phyloP scores from a whole-genome alignment of 768 basidiomycete genomes.

The Hericium rajendrae region DNA sequence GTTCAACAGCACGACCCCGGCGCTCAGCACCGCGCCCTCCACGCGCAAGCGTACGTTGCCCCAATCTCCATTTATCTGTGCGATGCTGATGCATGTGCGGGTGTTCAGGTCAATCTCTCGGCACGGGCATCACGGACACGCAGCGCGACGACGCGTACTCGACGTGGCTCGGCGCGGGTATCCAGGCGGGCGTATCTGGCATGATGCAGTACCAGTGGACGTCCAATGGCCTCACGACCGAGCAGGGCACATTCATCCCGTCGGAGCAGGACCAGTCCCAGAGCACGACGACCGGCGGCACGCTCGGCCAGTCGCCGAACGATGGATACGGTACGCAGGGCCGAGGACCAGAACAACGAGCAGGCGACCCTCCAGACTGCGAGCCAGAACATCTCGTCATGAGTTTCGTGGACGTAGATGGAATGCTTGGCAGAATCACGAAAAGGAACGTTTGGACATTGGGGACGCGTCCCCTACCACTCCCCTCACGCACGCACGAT shows the following conservation, averaged over 20 bases:
- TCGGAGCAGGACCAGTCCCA: not conserved
- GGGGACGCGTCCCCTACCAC: not conserved
- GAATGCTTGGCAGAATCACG: not conserved
- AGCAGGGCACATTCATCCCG: conserved; percentile 5
- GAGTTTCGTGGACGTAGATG: not conserved
- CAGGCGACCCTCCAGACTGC: conserved; percentile 2
- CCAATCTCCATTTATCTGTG: not conserved
- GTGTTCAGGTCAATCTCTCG: conserved; percentile 4
- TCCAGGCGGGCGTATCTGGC: conserved; percentile 2
- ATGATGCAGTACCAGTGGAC: conserved; percentile 13
- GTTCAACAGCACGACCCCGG: conserved; percentile 18
- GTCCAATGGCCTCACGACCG: not conserved
- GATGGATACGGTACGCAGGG: conserved; percentile 12
- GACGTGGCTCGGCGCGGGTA: conserved; percentile 2
- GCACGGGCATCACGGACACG: conserved; percentile 1
- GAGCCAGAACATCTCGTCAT: not conserved
- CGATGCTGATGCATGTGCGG: not conserved
- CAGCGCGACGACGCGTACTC: conserved; percentile 5
- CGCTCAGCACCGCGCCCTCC: not conserved
- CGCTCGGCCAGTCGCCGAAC: conserved; percentile 5
- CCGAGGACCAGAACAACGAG: not conserved
- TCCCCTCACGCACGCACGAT: not conserved
- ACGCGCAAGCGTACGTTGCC: conserved; percentile 3
- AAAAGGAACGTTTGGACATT: not conserved
- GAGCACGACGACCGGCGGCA: not conserved